A percentile compares a stretch with the other conserved stretches of the same genome.
These are phyloP conservation scores for Kitagawia praeruptora DNA, from an alignment of 129 eudicot genomes.

Conservation along the genomic window DNA sequence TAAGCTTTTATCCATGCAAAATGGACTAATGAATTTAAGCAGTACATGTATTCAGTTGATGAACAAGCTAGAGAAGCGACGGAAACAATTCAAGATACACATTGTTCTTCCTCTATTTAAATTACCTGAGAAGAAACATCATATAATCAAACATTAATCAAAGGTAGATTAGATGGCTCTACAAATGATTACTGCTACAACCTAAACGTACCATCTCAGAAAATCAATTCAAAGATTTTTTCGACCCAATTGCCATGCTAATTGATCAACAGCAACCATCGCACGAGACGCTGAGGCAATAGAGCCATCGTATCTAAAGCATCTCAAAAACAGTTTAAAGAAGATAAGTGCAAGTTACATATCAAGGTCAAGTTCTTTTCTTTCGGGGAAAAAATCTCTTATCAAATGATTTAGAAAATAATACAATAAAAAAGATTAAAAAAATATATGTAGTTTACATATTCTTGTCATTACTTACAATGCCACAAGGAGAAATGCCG, in stretches of 20 bases:
- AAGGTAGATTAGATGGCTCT: neutral
- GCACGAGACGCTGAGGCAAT: constrained; percentile 93
- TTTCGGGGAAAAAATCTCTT: neutral
- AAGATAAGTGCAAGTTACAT: neutral
- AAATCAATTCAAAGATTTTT: constrained; percentile 46
- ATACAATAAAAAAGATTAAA: too few species aligned
- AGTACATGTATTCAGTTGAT: neutral
- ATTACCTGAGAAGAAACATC: neutral
- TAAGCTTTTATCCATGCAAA: neutral
- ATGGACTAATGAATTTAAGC: neutral
- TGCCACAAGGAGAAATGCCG: constrained; percentile 70
- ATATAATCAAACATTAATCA: too few species aligned
- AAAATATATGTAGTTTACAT: neutral
- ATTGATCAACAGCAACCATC: constrained; percentile 73
- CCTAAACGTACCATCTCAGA: neutral
- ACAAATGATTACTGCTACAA: neutral
- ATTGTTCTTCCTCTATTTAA: neutral
- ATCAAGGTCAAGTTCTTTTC: neutral
- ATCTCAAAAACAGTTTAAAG: constrained; percentile 5
- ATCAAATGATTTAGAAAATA: neutral
- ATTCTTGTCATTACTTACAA: constrained; percentile 39
- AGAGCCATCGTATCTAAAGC: constrained; percentile 84
- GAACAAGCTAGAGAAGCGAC: neutral
- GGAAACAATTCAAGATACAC: neutral
- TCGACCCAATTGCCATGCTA: constrained; percentile 50